phyloP scores from a whole-genome alignment of 306 rosid species.

The Malus domestica region DNA sequence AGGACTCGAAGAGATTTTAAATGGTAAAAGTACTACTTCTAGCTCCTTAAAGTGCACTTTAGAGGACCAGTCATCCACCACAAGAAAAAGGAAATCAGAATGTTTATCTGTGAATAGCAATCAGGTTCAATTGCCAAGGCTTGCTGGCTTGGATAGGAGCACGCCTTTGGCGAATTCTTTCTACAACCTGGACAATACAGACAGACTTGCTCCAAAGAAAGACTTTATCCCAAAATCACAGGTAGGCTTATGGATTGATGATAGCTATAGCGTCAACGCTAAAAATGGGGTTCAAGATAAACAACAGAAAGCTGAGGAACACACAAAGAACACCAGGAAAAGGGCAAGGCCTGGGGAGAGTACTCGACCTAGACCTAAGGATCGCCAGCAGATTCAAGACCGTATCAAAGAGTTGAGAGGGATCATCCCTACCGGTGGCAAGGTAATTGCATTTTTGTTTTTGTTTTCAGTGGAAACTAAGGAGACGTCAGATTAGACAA shows the following conservation, averaged over 20 bases:
- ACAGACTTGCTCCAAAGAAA: slow-evolving; percentile 32
- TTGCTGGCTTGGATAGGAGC: slow-evolving; percentile 18
- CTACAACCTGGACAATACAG: slow-evolving; percentile 23
- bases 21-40: slow-evolving; percentile 29
- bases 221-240: slow-evolving; percentile 43
- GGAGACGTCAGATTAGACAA: neutral
- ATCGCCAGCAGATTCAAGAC: slow-evolving; percentile 96
- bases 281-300: slow-evolving; percentile 26
- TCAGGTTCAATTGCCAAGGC: slow-evolving; percentile 24
- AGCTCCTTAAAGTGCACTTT: slow-evolving; percentile 29
- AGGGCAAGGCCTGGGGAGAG: slow-evolving; percentile 77
- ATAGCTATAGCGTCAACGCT: slow-evolving; percentile 40
- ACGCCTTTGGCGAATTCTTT: slow-evolving; percentile 23
- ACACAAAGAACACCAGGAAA: slow-evolving; percentile 42
- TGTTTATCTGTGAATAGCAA: slow-evolving; percentile 28
- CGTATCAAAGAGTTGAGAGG: slow-evolving; percentile 76
- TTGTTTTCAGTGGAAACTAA: neutral
- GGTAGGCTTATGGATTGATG: slow-evolving; percentile 52
- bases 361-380: slow-evolving; percentile 81
- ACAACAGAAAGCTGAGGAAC: slow-evolving; percentile 45
- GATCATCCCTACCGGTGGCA: slow-evolving; percentile 71
- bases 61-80: slow-evolving; percentile 34
- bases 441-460: slow-evolving; percentile 38
- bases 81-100: slow-evolving; percentile 34
- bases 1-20: slow-evolving; percentile 60